A percentile compares a stretch with the other conserved stretches of the same genome.
Conservation (phyloP, 2,329 filamentous ascomycete species). For the Westerdykella aurantiaca region DNA sequence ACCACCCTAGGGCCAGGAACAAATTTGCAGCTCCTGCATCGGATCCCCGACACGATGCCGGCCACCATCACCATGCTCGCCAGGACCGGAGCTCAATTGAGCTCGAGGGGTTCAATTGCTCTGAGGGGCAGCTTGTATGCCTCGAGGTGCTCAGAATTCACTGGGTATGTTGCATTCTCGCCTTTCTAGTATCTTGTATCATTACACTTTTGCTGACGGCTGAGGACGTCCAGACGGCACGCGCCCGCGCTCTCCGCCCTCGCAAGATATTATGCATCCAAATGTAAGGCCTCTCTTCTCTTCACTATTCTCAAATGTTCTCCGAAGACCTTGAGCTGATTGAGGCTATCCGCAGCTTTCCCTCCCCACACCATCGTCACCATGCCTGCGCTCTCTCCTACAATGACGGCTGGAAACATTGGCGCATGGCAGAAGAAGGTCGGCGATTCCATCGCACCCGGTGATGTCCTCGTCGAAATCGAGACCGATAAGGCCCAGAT, state of each 20-base stretch:
- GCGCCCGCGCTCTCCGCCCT: slow-evolving; percentile 54
- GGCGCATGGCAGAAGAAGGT: slow-evolving; percentile 97
- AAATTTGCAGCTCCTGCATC: slow-evolving; percentile 20
- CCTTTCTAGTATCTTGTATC: too few species aligned
- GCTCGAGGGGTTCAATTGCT: slow-evolving; percentile 36
- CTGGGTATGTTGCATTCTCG: slow-evolving; percentile 21
- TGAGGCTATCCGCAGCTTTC: slow-evolving; percentile 60
- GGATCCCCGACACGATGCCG: slow-evolving; percentile 49
- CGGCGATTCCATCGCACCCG: slow-evolving; percentile 79
- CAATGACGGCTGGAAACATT: slow-evolving; percentile 95
- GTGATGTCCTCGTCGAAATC: slow-evolving; percentile 95
- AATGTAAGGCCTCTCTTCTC: slow-evolving; percentile 49
- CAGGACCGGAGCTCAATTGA: slow-evolving; percentile 42
- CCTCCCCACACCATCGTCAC: slow-evolving; percentile 91
- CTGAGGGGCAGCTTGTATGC: slow-evolving; percentile 43
- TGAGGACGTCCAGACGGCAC: slow-evolving; percentile 29
- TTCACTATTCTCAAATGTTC: neutral
- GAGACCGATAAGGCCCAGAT: slow-evolving; percentile 99
- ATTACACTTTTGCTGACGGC: slow-evolving; percentile 21
- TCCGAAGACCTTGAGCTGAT: slow-evolving; percentile 23
- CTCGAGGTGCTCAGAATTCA: slow-evolving; percentile 30
- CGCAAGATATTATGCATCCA: slow-evolving; percentile 62
- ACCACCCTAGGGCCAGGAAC: slow-evolving; percentile 7
- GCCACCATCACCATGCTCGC: slow-evolving; percentile 43
- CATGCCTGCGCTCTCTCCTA: slow-evolving; percentile 97